Conservation (phyloP, 192 early-diverging fungal species). For the Oehlia diaphana region DNA sequence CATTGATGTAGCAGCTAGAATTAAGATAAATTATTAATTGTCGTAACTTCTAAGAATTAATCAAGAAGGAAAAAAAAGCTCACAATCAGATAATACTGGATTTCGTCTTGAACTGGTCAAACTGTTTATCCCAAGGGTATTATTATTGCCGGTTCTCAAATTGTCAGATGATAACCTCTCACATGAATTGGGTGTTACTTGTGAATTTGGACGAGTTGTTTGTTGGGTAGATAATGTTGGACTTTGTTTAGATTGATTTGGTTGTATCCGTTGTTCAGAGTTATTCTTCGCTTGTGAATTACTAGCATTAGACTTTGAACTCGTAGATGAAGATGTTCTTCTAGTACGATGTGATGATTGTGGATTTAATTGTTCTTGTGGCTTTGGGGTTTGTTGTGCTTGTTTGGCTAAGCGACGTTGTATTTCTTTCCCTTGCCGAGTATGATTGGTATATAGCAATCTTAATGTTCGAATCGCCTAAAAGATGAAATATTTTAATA, state of each 20-base stretch:
- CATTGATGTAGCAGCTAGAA: neutral
- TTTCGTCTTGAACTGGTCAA: neutral
- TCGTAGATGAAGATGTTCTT: neutral
- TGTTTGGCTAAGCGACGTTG: slow-evolving; percentile 50
- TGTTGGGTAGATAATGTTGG: neutral
- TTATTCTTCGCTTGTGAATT: neutral
- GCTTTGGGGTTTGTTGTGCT: slow-evolving; percentile 26
- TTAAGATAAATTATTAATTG: neutral
- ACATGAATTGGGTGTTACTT: neutral
- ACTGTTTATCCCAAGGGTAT: neutral
- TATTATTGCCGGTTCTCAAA: neutral
- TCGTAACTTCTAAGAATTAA: neutral
- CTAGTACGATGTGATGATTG: slow-evolving; percentile 14
- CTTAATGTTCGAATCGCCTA: slow-evolving; percentile 65
- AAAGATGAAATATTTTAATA: neutral
- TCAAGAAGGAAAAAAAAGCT: neutral
- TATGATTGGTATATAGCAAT: slow-evolving; percentile 68
- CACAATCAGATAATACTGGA: neutral
- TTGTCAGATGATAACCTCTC: neutral
- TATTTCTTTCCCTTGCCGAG: slow-evolving; percentile 63
- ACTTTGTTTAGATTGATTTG: neutral
- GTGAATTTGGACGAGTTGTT: neutral
- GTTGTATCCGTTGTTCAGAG: slow-evolving; percentile 4
- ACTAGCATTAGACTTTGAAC: neutral
- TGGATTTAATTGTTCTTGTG: slow-evolving; percentile 10